These are phyloP conservation scores for Yamadazyma epiphylla DNA, from an alignment of 1,139 yeast species.

Conservation along the genomic window DNA sequence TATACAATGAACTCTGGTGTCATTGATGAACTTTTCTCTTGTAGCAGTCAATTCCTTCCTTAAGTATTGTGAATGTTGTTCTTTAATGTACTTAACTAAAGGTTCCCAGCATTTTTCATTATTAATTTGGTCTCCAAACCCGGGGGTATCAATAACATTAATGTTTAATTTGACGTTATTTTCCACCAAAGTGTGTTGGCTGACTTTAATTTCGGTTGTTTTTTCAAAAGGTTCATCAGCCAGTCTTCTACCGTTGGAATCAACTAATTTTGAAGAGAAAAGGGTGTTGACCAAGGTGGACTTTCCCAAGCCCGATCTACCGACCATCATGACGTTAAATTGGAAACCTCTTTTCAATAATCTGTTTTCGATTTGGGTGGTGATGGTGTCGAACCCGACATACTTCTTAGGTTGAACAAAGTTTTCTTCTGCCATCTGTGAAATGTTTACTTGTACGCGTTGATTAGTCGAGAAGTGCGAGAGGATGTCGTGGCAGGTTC, in stretches of 20 bases:
- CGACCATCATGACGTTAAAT: slow-evolving; percentile 91
- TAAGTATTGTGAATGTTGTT: slow-evolving; percentile 89
- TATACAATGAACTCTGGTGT: slow-evolving; percentile 93
- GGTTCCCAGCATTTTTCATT: slow-evolving; percentile 98
- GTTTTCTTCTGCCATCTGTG: slow-evolving; percentile 8
- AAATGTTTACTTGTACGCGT: neutral
- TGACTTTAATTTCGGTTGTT: slow-evolving; percentile 83
- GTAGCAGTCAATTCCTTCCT: slow-evolving; percentile 96
- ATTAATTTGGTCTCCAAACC: slow-evolving; percentile 95
- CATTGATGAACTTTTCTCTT: slow-evolving; percentile 78
- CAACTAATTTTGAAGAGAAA: slow-evolving; percentile 77
- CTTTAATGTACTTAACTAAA: slow-evolving; percentile 89
- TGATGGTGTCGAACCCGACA: slow-evolving; percentile 96
- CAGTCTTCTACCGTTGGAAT: slow-evolving; percentile 64
- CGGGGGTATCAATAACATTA: slow-evolving; percentile 93
- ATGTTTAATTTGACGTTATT: slow-evolving; percentile 83
- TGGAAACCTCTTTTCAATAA: slow-evolving; percentile 90
- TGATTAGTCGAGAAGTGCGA: neutral
- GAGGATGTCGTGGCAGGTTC: slow-evolving; percentile 1
- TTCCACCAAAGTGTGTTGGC: slow-evolving; percentile 67
- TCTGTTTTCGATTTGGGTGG: slow-evolving; percentile 91
- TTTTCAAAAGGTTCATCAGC: slow-evolving; percentile 73
- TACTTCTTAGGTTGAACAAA: slow-evolving; percentile 45
- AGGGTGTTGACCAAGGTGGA: slow-evolving; percentile 87
- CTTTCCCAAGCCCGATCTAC: slow-evolving; percentile 92